Evolutionary conservation across 1,284 basidiomycete species (phyloP).

Genomic region (Lignosus rhinocerotis): DNA sequence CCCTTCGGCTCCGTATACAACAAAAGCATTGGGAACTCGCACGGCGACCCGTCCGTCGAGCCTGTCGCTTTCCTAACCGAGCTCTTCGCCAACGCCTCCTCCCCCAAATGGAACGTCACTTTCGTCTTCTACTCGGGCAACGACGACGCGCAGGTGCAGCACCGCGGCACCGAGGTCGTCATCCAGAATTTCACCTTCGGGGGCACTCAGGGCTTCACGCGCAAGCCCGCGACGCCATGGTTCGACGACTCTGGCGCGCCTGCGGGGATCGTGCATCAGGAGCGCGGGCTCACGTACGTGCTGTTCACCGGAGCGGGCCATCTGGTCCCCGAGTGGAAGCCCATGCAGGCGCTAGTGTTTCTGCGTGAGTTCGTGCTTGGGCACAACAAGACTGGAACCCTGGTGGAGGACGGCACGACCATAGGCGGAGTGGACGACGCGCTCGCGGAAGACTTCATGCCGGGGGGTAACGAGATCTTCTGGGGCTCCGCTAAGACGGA

Average conservation of each 20-base stretch:
- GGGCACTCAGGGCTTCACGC: conserved; percentile 65
- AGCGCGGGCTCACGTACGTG: conserved; percentile 33
- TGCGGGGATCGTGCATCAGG: conserved; percentile 35
- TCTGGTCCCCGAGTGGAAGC: conserved; percentile 31
- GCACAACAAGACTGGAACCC: conserved; percentile 25
- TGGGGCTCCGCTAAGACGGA: conserved; percentile 21
- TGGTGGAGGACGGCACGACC: conserved; percentile 19
- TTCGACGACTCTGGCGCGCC: conserved; percentile 29
- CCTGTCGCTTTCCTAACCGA: conserved; percentile 32
- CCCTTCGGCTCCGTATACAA: conserved; percentile 44
- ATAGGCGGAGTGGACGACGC: conserved; percentile 55
- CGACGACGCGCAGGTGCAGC: conserved; percentile 30
- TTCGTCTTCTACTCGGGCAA: conserved; percentile 35
- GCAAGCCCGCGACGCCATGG: conserved; percentile 60
- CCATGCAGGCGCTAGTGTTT: conserved; percentile 30
- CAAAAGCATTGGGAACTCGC: conserved; percentile 23
- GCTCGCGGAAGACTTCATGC: conserved; percentile 42
- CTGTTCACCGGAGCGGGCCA: conserved; percentile 33
- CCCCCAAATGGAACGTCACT: conserved; percentile 23
- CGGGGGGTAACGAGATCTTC: conserved; percentile 32
- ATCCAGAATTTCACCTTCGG: conserved; percentile 45
- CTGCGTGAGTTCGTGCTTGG: conserved; percentile 35
- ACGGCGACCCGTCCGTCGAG: conserved; percentile 45
- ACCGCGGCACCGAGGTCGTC: conserved; percentile 52
- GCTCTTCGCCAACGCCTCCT: conserved; percentile 29